Evolutionary conservation across 306 rosid species (phyloP), one percentile per base, ranked within the genome.

Genomic region (Dicorynia guianensis): DNA sequence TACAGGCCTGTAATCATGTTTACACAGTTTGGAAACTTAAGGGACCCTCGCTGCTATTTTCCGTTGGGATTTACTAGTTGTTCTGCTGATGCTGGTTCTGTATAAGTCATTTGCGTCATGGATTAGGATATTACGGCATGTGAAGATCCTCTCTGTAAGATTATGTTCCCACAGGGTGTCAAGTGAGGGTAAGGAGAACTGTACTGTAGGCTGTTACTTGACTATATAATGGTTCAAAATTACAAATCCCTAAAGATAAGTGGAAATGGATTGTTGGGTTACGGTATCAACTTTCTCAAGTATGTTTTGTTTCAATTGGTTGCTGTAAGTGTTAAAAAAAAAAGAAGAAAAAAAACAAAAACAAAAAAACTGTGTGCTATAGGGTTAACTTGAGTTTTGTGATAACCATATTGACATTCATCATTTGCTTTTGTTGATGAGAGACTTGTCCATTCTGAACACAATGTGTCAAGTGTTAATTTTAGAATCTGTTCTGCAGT

Each of bases 401-500:
- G 36, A 54, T 36, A 38, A 19, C 30, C 2, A 38, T 0, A 0
- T 53, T 14, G 17, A 36, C 40, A 39, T 11, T 52, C 40, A 39
- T 11, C 7, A 25, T 40, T 11, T 4, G 17, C 13, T 7, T 25
- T 70, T 69, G 52, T 74, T 33, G n/a, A 35, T 42, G 15, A 25
- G 71, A 2, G 1, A 35, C 12, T 25, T 30, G 13, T 47, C 40
- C 42, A 66, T 12, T 14, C n/a, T 67, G 12, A 13, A 67, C 5
- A 14, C 52, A 0, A 54, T 12, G 63, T 53, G 17, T 39, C 35
- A 1, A 36, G 56, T 33, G 11, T 53, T 61, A n/a, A 36, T 34
- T 61, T 46, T 34, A 61, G 20, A 9, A 39, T 74, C 35, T 62
- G 62, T 55, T 55, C 15, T 74, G 33, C 44, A 19, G 25, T 14